These are phyloP conservation scores for Apiospora sp. DNA, from an alignment of 2,329 filamentous ascomycete species.

Conservation along the genomic window DNA sequence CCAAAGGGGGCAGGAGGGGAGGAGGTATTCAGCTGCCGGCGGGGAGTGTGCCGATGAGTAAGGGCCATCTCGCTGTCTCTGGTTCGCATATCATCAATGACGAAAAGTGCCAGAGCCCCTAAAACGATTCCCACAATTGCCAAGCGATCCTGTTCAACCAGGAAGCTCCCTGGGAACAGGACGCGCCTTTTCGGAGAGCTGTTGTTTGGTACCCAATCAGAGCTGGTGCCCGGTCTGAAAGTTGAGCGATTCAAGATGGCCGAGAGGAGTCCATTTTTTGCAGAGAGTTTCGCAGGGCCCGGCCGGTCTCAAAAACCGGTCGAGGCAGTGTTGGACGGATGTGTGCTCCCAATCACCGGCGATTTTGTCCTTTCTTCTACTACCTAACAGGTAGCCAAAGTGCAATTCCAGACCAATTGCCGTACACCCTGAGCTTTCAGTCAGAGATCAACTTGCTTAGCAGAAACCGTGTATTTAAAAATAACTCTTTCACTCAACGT, in stretches of 20 bases:
- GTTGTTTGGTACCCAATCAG: slow-evolving; percentile 18
- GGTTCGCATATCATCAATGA: slow-evolving; percentile 15
- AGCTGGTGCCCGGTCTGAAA: slow-evolving; percentile 3
- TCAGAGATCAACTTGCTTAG: not conserved
- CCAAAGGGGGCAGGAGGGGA: not conserved
- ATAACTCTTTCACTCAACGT: slow-evolving; percentile 3
- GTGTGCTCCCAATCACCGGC: slow-evolving; percentile 6
- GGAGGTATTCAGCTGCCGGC: not conserved
- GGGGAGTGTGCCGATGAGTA: not conserved
- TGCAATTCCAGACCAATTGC: not conserved
- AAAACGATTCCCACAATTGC: not conserved
- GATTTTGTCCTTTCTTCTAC: not conserved
- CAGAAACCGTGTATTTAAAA: not conserved
- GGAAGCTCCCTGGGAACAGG: not conserved
- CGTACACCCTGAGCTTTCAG: not conserved
- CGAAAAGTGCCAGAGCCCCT: not conserved
- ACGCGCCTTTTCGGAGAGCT: not conserved
- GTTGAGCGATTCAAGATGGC: not conserved
- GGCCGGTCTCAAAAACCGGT: not conserved
- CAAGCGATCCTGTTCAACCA: not conserved
- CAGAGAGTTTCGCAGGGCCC: not conserved
- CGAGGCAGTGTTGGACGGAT: slow-evolving; percentile 1
- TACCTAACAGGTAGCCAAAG: not conserved
- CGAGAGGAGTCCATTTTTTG: not conserved
- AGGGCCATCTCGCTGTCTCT: not conserved